These are phyloP conservation scores for Kalanchoe fedtschenkoi DNA, from an alignment of 164 flowering plant species.

Conservation along the genomic window DNA sequence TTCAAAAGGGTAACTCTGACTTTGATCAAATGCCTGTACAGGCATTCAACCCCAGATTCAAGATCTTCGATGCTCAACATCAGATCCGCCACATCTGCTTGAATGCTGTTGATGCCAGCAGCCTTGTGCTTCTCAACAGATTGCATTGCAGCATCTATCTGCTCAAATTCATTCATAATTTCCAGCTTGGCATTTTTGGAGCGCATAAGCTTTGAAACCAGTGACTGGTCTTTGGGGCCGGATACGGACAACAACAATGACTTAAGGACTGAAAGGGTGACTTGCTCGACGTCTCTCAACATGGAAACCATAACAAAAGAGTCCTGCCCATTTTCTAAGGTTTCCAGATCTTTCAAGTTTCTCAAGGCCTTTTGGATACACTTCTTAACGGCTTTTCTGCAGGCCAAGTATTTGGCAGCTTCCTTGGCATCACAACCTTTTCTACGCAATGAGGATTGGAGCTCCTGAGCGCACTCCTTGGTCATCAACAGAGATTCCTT, in stretches of 20 bases:
- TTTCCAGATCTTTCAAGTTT: constrained; percentile 7
- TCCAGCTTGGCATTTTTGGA: constrained; percentile 6
- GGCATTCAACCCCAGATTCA: constrained; percentile 29
- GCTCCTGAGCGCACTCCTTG: constrained; percentile 18
- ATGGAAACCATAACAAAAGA: background rate
- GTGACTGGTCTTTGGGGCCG: constrained; percentile 9
- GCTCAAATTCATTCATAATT: background rate
- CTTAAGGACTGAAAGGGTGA: constrained; percentile 13
- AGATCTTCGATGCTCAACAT: constrained; percentile 23
- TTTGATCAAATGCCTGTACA: constrained; percentile 27
- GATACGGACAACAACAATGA: constrained; percentile 13
- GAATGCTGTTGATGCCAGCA: background rate
- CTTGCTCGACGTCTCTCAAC: constrained; percentile 18
- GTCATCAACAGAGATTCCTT: constrained; percentile 16
- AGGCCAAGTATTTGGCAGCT: constrained; percentile 15
- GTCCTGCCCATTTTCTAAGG: background rate
- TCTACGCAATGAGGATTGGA: constrained; percentile 27
- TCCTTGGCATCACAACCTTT: constrained; percentile 13
- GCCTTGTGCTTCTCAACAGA: background rate
- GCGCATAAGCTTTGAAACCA: constrained; percentile 20
- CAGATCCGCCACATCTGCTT: constrained; percentile 12
- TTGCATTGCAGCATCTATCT: background rate
- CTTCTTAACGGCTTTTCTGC: constrained; percentile 20
- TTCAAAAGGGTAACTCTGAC: constrained; percentile 37
- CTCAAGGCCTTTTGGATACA: constrained; percentile 15